Evolutionary conservation across 495 filamentous ascomycete genomes (phyloP).

Genomic region (Sabuloglossum arenarium): DNA sequence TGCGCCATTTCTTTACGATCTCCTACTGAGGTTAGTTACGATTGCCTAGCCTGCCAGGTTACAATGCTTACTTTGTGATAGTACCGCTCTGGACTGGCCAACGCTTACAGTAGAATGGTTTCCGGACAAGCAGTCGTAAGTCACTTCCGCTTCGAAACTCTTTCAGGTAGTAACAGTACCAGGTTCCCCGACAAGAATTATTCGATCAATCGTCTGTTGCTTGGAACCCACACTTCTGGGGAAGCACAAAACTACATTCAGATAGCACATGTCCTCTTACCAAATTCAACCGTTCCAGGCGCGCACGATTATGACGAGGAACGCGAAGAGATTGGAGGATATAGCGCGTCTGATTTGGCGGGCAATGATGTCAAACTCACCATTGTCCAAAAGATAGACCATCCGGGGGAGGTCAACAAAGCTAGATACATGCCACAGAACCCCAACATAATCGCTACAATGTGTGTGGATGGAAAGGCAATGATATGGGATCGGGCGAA

Average conservation of each 20-base stretch:
- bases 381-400: conserved; percentile 87
- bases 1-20: conserved; percentile 90
- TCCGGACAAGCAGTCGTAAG: conserved; percentile 76
- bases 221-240: conserved; percentile 87
- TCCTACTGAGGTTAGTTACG: conserved; percentile 50
- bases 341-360: conserved; percentile 32
- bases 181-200: conserved; percentile 66
- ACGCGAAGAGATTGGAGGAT: conserved; percentile 80
- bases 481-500: conserved; percentile 93
- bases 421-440: conserved; percentile 96
- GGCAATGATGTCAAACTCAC: conserved; percentile 62
- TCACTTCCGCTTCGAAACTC: neutral
- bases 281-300: conserved; percentile 52
- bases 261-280: conserved; percentile 80
- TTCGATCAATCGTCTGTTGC: conserved; percentile 71
- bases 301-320: conserved; percentile 76
- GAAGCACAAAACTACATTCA: conserved; percentile 83
- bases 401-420: conserved; percentile 95
- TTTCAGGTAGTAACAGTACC: conserved; percentile 7
- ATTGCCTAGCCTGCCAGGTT: neutral
- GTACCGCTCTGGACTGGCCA: conserved; percentile 92
- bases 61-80: conserved; percentile 12
- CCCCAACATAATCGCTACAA: conserved; percentile 87
- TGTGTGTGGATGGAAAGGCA: conserved; percentile 69
- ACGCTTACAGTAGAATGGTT: conserved; percentile 97